phyloP scores from a whole-genome alignment of 129 eudicot genomes.

The Tanacetum coccineum region DNA sequence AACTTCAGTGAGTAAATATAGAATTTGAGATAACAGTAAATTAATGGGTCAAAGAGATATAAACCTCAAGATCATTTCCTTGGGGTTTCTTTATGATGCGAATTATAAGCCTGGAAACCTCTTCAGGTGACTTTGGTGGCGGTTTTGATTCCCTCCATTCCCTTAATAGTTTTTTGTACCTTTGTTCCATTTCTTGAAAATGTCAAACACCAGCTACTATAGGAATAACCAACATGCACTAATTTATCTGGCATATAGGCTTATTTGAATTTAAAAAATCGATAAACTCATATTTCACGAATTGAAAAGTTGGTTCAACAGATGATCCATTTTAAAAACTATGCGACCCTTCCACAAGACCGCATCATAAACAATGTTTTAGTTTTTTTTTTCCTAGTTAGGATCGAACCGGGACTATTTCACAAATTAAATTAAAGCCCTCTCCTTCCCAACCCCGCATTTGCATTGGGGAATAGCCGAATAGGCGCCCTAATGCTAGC shows the following conservation, averaged over 20 bases:
- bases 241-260: no score
- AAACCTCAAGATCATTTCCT: constrained; percentile 68
- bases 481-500: no score
- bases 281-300: no score
- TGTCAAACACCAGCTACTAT: constrained; percentile 1
- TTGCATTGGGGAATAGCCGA: no score
- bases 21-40: not conserved
- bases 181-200: constrained; percentile 14
- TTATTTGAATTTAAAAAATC: no score
- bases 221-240: not conserved
- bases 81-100: constrained; percentile 50
- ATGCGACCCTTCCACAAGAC: no score
- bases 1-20: not conserved
- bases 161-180: constrained; percentile 66
- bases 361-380: no score
- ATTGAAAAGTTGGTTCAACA: no score
- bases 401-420: no score
- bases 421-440: no score
- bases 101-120: constrained; percentile 70
- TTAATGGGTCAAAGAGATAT: not conserved
- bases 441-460: no score
- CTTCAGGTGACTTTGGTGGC: constrained; percentile 72
- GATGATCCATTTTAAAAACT: not conserved
- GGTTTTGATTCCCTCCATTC: constrained; percentile 82
- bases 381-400: no score